Percentiles rank a stretch among this genome's conserved stretches.
These are phyloP conservation scores for Pythium brachiatum DNA, from an alignment of 352 stramenopile genomes.

Conservation along the genomic window DNA sequence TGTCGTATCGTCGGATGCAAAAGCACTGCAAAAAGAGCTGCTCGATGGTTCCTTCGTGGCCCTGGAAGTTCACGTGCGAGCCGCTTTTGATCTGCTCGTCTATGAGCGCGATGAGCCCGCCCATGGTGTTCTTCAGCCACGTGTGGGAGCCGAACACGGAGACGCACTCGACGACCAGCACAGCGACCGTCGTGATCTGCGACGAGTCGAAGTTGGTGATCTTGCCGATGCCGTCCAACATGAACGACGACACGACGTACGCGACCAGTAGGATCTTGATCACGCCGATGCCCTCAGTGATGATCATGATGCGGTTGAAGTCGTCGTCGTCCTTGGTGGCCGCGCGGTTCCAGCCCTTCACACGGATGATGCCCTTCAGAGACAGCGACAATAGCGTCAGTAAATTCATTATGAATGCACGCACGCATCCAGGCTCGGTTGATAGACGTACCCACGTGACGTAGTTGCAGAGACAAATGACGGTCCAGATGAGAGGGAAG, in stretches of 20 bases:
- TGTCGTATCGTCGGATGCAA: conserved; percentile 78
- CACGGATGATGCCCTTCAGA: conserved; percentile 63
- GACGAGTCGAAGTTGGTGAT: conserved; percentile 82
- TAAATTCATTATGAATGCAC: neutral
- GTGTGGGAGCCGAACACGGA: conserved; percentile 77
- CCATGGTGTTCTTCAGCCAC: conserved; percentile 86
- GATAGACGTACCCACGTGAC: conserved; percentile 53
- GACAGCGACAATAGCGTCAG: neutral
- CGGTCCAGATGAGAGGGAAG: conserved; percentile 74
- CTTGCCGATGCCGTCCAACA: conserved; percentile 75
- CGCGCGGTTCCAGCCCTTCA: conserved; percentile 76
- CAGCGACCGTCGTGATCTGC: conserved; percentile 71
- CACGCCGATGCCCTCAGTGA: conserved; percentile 81
- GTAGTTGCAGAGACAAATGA: conserved; percentile 83
- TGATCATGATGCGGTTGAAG: conserved; percentile 85
- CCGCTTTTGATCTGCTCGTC: conserved; percentile 85
- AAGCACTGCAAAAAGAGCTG: conserved; percentile 81
- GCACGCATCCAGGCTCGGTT: neutral
- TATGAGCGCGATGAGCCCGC: conserved; percentile 72
- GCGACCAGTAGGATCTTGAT: conserved; percentile 84
- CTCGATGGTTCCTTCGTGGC: conserved; percentile 79
- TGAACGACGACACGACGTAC: conserved; percentile 80
- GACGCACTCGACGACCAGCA: conserved; percentile 80
- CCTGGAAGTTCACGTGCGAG: conserved; percentile 65
- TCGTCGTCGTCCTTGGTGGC: conserved; percentile 76